Conservation (phyloP, 2,329 filamentous ascomycete genomes). For the Penicillium sp. region DNA sequence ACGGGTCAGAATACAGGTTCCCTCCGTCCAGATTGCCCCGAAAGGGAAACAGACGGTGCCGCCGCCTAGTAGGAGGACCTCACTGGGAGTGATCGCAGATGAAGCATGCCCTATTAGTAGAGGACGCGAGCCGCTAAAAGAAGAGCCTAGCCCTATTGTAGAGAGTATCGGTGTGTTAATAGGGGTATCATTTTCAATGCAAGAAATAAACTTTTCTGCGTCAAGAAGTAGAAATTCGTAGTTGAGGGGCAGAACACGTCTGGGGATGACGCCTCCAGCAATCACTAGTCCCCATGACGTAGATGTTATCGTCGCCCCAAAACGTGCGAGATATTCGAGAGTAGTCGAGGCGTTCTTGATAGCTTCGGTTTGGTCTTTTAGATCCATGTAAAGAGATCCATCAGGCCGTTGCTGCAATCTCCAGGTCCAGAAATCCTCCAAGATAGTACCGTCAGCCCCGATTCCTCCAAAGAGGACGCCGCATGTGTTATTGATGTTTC, state of each 20-base stretch:
- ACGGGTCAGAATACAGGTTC: slow-evolving; percentile 56
- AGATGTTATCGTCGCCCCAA: slow-evolving; percentile 58
- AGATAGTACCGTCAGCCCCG: slow-evolving; percentile 64
- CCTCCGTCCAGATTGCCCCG: slow-evolving; percentile 81
- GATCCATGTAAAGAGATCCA: slow-evolving; percentile 32
- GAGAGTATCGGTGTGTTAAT: slow-evolving; percentile 31
- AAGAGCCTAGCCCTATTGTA: slow-evolving; percentile 31
- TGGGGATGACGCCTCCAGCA: slow-evolving; percentile 56
- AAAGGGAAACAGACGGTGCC: slow-evolving; percentile 91
- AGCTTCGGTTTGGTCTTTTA: slow-evolving; percentile 32
- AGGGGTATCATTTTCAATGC: slow-evolving; percentile 25
- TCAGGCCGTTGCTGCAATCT: slow-evolving; percentile 50
- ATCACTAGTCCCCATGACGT: slow-evolving; percentile 54
- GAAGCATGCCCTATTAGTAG: slow-evolving; percentile 73
- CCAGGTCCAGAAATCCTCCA: slow-evolving; percentile 70
- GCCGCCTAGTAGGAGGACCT: slow-evolving; percentile 72
- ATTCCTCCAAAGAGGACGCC: slow-evolving; percentile 79
- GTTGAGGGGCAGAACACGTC: slow-evolving; percentile 44
- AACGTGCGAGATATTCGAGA: slow-evolving; percentile 44
- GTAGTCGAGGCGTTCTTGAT: slow-evolving; percentile 32
- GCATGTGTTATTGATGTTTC: slow-evolving; percentile 44
- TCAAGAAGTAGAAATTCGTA: slow-evolving; percentile 59
- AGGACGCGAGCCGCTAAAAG: slow-evolving; percentile 57
- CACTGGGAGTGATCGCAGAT: slow-evolving; percentile 51
- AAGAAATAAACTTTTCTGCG: slow-evolving; percentile 23